Conservation (phyloP, 2,329 filamentous ascomycete genomes). For the Cordyceps pruinosa region DNA sequence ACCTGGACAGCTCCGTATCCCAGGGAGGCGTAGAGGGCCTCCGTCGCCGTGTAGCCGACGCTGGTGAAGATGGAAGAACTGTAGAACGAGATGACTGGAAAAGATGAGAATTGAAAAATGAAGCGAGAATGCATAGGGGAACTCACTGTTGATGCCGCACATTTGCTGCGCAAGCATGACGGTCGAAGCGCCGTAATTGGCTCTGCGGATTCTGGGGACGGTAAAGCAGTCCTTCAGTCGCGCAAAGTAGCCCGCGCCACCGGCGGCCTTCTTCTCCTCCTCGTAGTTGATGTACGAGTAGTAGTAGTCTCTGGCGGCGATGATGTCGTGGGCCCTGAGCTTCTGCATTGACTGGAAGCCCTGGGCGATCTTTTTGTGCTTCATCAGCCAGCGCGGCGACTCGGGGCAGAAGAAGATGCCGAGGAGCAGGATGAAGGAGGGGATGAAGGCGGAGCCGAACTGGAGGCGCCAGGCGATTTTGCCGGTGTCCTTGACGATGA, state of each 20-base stretch:
- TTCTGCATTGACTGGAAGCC: constrained; percentile 47
- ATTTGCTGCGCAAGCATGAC: constrained; percentile 73
- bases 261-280: constrained; percentile 24
- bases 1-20: constrained; percentile 44
- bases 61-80: constrained; percentile 51
- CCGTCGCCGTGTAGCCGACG: constrained; percentile 44
- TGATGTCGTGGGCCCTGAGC: constrained; percentile 45
- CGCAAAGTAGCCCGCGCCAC: constrained; percentile 24
- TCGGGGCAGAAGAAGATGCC: constrained; percentile 60
- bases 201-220: constrained; percentile 59
- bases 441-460: constrained; percentile 51
- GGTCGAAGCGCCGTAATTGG: constrained; percentile 66
- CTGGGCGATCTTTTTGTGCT: constrained; percentile 50
- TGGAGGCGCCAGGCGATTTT: constrained; percentile 54
- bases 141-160: constrained; percentile 37
- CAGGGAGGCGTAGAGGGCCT: constrained; percentile 39
- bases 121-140: no score
- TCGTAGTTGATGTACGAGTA: constrained; percentile 33
- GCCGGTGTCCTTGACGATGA: constrained; percentile 46
- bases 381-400: constrained; percentile 57
- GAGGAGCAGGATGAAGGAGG: constrained; percentile 43
- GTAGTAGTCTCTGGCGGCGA: constrained; percentile 53
- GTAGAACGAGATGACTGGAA: constrained; percentile 68
- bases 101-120: no score
- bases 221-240: constrained; percentile 51